These are phyloP conservation scores for Erodium chrysanthum DNA, from an alignment of 441 rosid genomes.

Conservation along the genomic window DNA sequence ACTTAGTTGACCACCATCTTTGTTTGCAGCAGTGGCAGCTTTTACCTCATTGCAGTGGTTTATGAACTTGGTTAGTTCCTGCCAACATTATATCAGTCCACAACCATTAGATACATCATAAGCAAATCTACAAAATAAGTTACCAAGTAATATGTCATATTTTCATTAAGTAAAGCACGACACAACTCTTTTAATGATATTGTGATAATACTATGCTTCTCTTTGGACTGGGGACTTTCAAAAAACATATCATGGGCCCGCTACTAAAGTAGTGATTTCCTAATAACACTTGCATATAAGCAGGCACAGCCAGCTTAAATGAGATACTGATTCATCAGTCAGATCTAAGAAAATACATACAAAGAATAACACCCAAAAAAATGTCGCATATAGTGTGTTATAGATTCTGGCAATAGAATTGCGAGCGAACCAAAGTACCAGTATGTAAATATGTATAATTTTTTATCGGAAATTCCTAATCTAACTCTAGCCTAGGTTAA, in stretches of 20 bases:
- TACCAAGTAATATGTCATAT: background rate
- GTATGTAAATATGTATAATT: background rate
- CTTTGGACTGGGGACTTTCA: background rate
- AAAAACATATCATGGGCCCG: background rate
- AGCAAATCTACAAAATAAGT: background rate
- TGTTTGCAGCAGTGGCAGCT: slow-evolving; percentile 67
- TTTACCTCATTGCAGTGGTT: slow-evolving; percentile 78
- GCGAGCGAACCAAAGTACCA: background rate
- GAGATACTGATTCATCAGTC: background rate
- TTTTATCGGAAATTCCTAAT: too few relatives aligned
- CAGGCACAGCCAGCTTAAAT: background rate
- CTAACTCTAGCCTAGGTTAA: too few relatives aligned
- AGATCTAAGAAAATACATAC: background rate
- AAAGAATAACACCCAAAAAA: too few relatives aligned
- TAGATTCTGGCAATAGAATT: background rate
- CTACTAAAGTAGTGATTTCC: background rate
- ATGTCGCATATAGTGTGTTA: too few relatives aligned
- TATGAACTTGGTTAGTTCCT: slow-evolving; percentile 77
- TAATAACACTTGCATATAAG: background rate
- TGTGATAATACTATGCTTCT: background rate
- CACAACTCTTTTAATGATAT: background rate
- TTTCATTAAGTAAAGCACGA: background rate
- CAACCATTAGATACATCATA: slow-evolving; percentile 5
- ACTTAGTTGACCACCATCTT: slow-evolving; percentile 72
- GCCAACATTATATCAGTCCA: slow-evolving; percentile 1